Evolutionary conservation across 345 rosid genomes (phyloP), one percentile per base, ranked within the genome.

Genomic region (Kandelia obovata): DNA sequence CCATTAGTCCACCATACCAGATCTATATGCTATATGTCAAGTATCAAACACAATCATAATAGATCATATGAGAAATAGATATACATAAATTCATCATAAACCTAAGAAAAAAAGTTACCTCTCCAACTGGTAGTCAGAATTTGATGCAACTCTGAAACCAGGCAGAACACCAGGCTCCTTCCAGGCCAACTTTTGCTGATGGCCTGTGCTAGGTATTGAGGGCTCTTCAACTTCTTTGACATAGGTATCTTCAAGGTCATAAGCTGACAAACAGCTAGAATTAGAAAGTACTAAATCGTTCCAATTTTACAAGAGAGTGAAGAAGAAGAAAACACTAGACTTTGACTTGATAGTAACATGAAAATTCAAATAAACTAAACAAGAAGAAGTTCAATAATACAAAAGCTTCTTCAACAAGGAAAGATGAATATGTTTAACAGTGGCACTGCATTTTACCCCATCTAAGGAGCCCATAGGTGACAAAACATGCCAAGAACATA

Each of bases 141-240:
- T 82, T 51, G 85, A 81, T 66, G 96, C 89, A 80, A 82, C 81
- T 75, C 71, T 79, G 76, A 90, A 95, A 52, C 99, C 98, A 49
- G 84, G 88, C 61, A 95, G 84, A 76, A 76, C 73, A 35, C 86
- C 89, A 55, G 81, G 81, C 71, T 90, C 92, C 70, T 84, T 89
- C 73, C 82, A 80, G 32, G 78, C 70, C 74, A 88, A 80, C 82
- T 82, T 90, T 76, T 71, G 81, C 75, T 56, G 80, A 77, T 75
- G 80, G 53, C 87, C 96, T 66, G 67, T 74, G 73, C 72, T 72
- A 53, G 79, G 74, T 70, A 55, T 79, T 63, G 89, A 69, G 28
- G 88, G 91, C 75, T 90, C 94, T 73, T 95, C 96, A 35, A 78
- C 94, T 73, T 92, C 96, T 82, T 89, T 78, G 61, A 89, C 83